phyloP scores from a whole-genome alignment of 257 asterid species.

The Primulina huaijiensis region DNA sequence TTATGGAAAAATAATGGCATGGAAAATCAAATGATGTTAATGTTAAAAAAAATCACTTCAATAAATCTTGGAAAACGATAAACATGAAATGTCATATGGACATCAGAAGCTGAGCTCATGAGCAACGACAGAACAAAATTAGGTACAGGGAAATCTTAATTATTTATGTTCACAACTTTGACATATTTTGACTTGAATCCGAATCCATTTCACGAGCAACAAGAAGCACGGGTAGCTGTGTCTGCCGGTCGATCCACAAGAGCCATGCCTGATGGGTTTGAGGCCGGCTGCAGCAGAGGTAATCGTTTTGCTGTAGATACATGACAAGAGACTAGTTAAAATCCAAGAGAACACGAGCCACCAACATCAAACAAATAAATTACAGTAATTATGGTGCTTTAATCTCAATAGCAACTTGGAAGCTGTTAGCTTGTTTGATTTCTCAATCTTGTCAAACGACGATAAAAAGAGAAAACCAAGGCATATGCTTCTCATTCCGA shows the following conservation, averaged over 20 bases:
- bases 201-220: constrained; percentile 48
- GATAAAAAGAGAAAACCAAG: background rate
- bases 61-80: background rate
- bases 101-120: background rate
- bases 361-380: background rate
- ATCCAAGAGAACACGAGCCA: background rate
- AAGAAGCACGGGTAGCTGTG: constrained; percentile 38
- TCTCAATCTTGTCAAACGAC: background rate
- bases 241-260: constrained; percentile 74
- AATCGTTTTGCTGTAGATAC: constrained; percentile 65
- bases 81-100: background rate
- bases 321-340: background rate
- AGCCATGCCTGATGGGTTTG: constrained; percentile 82
- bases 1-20: background rate
- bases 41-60: too few relatives aligned
- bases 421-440: background rate
- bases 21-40: background rate
- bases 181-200: constrained; percentile 12
- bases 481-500: background rate
- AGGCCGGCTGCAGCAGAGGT: constrained; percentile 74
- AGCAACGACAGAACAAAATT: background rate
- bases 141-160: background rate
- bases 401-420: background rate
- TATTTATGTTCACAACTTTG: constrained; percentile 16
- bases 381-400: background rate